A percentile compares a stretch with the other conserved stretches of the same genome.
Conservation (phyloP, 1,284 basidiomycete species). For the Marasmius sp. region DNA sequence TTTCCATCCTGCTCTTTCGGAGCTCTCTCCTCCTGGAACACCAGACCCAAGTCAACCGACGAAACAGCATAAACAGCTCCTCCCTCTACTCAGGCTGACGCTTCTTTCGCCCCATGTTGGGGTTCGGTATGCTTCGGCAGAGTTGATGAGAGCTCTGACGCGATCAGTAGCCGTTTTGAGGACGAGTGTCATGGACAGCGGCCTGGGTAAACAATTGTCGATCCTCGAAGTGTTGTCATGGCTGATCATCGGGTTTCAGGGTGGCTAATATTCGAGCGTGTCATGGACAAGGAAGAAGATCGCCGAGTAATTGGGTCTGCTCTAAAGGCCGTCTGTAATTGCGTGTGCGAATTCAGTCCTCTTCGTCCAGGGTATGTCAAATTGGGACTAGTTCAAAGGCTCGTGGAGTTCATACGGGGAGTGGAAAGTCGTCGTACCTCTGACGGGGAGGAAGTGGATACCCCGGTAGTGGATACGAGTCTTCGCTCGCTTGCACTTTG, state of each 20-base stretch:
- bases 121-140: slow-evolving; percentile 82
- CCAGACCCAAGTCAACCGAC: slow-evolving; percentile 14
- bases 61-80: slow-evolving; percentile 25
- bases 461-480: slow-evolving; percentile 45
- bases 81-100: slow-evolving; percentile 55
- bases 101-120: slow-evolving; percentile 66
- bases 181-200: slow-evolving; percentile 82
- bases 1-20: slow-evolving; percentile 34
- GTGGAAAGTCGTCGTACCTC: not conserved
- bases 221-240: slow-evolving; percentile 60
- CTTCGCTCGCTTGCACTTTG: slow-evolving; percentile 73
- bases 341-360: slow-evolving; percentile 86
- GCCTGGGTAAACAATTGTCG: slow-evolving; percentile 58
- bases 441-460: not conserved
- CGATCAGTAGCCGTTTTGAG: slow-evolving; percentile 77
- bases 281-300: slow-evolving; percentile 52
- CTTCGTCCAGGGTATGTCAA: slow-evolving; percentile 67
- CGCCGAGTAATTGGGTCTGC: slow-evolving; percentile 73
- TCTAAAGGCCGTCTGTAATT: slow-evolving; percentile 77
- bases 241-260: slow-evolving; percentile 34
- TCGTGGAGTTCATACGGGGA: slow-evolving; percentile 52
- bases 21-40: not conserved
- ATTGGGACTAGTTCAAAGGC: slow-evolving; percentile 60
- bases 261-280: slow-evolving; percentile 7
- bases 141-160: slow-evolving; percentile 79